A percentile compares a stretch with the other conserved stretches of the same genome.
These are phyloP conservation scores for Ceratobasidium sp. DNA, from an alignment of 1,284 basidiomycete genomes.

Conservation along the genomic window DNA sequence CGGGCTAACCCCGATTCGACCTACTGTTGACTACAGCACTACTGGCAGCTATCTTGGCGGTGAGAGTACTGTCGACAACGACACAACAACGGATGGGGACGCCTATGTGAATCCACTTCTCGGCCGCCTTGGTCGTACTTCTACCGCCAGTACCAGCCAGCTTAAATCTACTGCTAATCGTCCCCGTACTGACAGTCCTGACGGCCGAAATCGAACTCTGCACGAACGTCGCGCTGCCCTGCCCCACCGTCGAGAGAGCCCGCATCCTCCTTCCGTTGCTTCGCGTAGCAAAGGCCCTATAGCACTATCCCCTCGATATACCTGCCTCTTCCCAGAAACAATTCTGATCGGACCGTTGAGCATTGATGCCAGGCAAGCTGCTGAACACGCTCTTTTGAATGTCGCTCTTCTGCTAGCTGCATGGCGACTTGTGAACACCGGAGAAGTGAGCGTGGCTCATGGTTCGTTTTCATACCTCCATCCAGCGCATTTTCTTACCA, in stretches of 20 bases:
- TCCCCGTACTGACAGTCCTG: constrained; percentile 13
- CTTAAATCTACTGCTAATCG: not conserved
- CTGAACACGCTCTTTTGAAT: constrained; percentile 69
- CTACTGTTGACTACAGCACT: constrained; percentile 37
- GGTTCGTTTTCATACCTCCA: constrained; percentile 50
- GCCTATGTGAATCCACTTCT: not conserved
- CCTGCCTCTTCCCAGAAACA: constrained; percentile 13
- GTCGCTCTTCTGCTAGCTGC: constrained; percentile 66
- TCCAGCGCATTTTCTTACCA: constrained; percentile 42
- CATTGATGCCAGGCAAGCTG: constrained; percentile 69
- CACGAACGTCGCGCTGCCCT: not conserved
- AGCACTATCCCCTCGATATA: not conserved
- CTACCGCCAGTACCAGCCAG: not conserved
- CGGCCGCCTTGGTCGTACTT: not conserved
- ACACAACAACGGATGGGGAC: constrained; percentile 42
- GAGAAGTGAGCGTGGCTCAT: constrained; percentile 51
- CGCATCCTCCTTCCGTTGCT: constrained; percentile 9
- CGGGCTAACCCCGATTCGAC: constrained; percentile 23
- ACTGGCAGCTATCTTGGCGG: constrained; percentile 38
- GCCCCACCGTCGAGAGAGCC: constrained; percentile 33
- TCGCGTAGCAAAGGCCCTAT: constrained; percentile 15
- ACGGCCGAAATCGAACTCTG: constrained; percentile 5
- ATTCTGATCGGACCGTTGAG: constrained; percentile 9
- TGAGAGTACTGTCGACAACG: constrained; percentile 43
- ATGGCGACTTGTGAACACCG: constrained; percentile 53